Conservation (phyloP, 2,329 filamentous ascomycete genomes). For the Talaromyces sp. region DNA sequence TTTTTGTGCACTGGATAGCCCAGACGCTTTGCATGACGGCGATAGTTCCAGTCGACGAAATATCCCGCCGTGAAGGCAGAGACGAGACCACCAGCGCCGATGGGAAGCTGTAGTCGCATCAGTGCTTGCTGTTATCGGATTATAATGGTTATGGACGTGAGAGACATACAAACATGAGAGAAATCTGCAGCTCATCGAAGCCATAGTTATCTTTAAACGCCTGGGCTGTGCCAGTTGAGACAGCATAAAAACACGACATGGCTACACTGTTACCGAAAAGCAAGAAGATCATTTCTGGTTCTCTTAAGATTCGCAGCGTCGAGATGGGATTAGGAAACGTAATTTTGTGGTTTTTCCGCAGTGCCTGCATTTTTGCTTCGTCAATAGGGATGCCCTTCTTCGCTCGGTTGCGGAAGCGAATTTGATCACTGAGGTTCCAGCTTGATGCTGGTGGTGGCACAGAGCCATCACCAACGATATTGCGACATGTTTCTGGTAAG, state of each 20-base stretch:
- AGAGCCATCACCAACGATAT: slow-evolving; percentile 37
- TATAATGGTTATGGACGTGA: too few relatives aligned
- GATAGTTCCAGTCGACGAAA: slow-evolving; percentile 16
- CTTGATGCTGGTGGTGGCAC: slow-evolving; percentile 36
- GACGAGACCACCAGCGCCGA: slow-evolving; percentile 13
- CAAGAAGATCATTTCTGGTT: slow-evolving; percentile 36
- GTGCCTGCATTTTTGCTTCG: neutral
- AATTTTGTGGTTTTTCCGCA: neutral
- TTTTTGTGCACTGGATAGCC: slow-evolving; percentile 11
- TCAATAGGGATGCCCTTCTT: slow-evolving; percentile 14
- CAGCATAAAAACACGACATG: slow-evolving; percentile 41
- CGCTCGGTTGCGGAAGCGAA: slow-evolving; percentile 14
- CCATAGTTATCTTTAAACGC: slow-evolving; percentile 27
- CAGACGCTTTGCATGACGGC: slow-evolving; percentile 1
- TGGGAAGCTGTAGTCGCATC: slow-evolving; percentile 8
- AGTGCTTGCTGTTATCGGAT: too few relatives aligned
- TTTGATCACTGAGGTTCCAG: slow-evolving; percentile 26
- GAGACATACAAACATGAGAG: slow-evolving; percentile 33
- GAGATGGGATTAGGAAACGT: slow-evolving; percentile 36
- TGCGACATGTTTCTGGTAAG: slow-evolving; percentile 38
- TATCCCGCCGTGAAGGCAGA: slow-evolving; percentile 14
- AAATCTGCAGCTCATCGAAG: slow-evolving; percentile 39
- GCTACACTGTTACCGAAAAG: slow-evolving; percentile 29
- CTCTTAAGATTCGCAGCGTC: slow-evolving; percentile 32
- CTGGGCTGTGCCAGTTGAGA: slow-evolving; percentile 36